Evolutionary conservation across 352 stramenopile genomes (phyloP).

Genomic region (Peronosclerospora sorghi): DNA sequence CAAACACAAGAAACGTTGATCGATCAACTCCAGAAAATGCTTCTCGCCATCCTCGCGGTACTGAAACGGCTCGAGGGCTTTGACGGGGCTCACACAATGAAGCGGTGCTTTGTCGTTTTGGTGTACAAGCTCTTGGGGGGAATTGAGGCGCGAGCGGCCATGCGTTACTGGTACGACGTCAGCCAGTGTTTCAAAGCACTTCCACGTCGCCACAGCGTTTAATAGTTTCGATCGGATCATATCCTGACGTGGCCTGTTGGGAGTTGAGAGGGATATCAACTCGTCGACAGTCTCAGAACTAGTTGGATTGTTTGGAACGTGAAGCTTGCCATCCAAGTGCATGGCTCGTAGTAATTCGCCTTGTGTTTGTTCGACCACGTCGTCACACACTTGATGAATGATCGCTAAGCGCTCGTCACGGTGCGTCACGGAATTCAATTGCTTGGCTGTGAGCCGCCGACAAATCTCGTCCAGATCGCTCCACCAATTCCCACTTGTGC

Average conservation of each 20-base stretch:
- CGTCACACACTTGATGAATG: constrained; percentile 34
- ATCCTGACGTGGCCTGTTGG: not conserved
- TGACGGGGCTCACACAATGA: constrained; percentile 40
- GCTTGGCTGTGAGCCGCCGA: constrained; percentile 15
- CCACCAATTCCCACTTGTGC: constrained; percentile 58
- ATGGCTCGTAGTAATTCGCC: constrained; percentile 22
- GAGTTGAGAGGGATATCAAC: not conserved
- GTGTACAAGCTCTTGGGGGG: constrained; percentile 33
- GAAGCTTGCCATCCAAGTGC: constrained; percentile 30
- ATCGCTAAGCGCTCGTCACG: constrained; percentile 28
- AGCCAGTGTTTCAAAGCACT: constrained; percentile 48
- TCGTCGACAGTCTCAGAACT: not conserved
- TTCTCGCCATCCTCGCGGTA: constrained; percentile 38
- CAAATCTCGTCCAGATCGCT: constrained; percentile 42
- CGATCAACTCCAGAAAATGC: constrained; percentile 57
- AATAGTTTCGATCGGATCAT: constrained; percentile 21
- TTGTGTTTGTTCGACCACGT: constrained; percentile 21
- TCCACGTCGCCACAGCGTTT: constrained; percentile 50
- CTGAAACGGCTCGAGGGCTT: constrained; percentile 54
- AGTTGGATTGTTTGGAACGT: constrained; percentile 3
- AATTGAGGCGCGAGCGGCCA: constrained; percentile 20
- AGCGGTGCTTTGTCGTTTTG: constrained; percentile 24
- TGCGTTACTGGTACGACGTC: constrained; percentile 17
- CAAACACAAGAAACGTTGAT: constrained; percentile 38
- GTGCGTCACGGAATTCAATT: constrained; percentile 7